phyloP scores from a whole-genome alignment of 2,329 filamentous ascomycete genomes.

The Xylogone sp. region DNA sequence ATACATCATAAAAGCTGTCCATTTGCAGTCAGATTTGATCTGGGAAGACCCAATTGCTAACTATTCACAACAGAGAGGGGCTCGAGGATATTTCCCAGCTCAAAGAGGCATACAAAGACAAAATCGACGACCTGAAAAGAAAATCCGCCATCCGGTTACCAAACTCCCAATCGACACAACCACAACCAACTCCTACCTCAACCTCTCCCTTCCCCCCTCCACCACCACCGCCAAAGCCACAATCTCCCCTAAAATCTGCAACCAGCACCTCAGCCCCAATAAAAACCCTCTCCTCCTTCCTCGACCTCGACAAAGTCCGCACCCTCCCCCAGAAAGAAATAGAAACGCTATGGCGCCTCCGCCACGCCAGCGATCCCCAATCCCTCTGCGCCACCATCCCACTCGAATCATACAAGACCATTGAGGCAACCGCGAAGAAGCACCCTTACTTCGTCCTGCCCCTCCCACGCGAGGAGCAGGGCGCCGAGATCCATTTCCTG shows the following conservation, averaged over 20 bases:
- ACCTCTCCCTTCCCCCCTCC: slow-evolving; percentile 23
- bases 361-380: slow-evolving; percentile 68
- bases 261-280: slow-evolving; percentile 29
- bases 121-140: slow-evolving; percentile 69
- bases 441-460: slow-evolving; percentile 91
- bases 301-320: slow-evolving; percentile 77
- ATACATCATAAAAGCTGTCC: not conserved
- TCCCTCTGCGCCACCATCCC: slow-evolving; percentile 85
- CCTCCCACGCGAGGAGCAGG: slow-evolving; percentile 62
- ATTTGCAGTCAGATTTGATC: not conserved
- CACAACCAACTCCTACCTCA: slow-evolving; percentile 28
- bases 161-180: slow-evolving; percentile 21
- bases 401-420: slow-evolving; percentile 65
- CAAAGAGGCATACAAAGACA: slow-evolving; percentile 78
- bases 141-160: slow-evolving; percentile 53
- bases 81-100: slow-evolving; percentile 68
- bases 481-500: slow-evolving; percentile 91
- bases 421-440: slow-evolving; percentile 65
- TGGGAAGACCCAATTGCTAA: not conserved
- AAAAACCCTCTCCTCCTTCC: slow-evolving; percentile 62
- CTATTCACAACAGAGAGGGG: slow-evolving; percentile 51
- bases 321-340: slow-evolving; percentile 76
- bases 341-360: slow-evolving; percentile 83
- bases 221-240: slow-evolving; percentile 28
- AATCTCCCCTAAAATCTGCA: slow-evolving; percentile 13